Percentiles rank a stretch among this genome's conserved stretches.
Conservation (phyloP, 2,329 filamentous ascomycete genomes). For the Claviceps sp. region DNA sequence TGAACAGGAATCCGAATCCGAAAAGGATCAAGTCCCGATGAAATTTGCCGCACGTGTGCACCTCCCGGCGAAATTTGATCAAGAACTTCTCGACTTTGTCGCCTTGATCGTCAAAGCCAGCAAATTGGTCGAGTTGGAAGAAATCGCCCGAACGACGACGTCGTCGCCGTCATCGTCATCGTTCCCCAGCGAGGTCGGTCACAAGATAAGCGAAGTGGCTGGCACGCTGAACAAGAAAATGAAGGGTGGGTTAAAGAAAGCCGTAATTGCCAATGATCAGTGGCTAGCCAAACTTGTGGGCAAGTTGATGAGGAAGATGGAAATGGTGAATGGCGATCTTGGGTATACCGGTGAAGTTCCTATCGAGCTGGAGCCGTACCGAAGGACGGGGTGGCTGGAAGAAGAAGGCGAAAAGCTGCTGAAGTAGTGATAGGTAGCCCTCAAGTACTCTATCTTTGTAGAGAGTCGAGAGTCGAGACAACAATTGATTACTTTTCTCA, state of each 20-base stretch:
- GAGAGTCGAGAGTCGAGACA: no score
- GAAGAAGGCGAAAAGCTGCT: constrained; percentile 24
- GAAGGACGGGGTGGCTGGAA: constrained; percentile 3
- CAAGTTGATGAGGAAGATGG: constrained; percentile 4
- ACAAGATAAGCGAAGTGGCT: constrained; percentile 3
- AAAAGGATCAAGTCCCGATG: background rate
- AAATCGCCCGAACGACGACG: background rate
- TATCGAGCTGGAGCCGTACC: constrained; percentile 1
- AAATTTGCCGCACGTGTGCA: constrained; percentile 1
- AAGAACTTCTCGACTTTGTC: constrained; percentile 4
- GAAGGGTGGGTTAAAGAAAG: constrained; percentile 33
- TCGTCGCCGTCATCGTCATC: background rate
- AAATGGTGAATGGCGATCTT: constrained; percentile 2
- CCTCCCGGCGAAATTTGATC: constrained; percentile 3
- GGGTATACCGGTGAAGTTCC: constrained; percentile 2
- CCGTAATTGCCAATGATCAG: constrained; percentile 13
- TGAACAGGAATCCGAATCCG: background rate
- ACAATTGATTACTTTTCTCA: no score
- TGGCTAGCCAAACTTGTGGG: constrained; percentile 5
- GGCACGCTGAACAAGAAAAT: constrained; percentile 28
- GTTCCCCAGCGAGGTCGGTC: background rate
- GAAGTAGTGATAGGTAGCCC: constrained; percentile 11
- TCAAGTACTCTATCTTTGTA: background rate
- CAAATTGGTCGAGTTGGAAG: constrained; percentile 5
- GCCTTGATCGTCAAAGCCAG: constrained; percentile 5